Percentiles rank a stretch among this genome's conserved stretches.
Evolutionary conservation across 257 asterid species (phyloP).

Genomic region (Lavandula angustifolia): DNA sequence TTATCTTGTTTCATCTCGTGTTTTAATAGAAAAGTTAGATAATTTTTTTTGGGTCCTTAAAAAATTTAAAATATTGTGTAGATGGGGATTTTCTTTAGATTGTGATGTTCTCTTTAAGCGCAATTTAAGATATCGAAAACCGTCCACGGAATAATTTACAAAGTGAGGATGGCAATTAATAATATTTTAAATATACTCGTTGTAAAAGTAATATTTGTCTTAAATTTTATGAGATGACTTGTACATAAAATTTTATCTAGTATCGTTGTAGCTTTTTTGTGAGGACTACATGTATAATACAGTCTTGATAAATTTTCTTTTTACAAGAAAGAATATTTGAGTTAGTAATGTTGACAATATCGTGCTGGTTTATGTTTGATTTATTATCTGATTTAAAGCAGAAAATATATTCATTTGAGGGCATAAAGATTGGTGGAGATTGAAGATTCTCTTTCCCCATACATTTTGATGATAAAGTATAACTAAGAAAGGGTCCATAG

Average conservation of each 20-base stretch:
- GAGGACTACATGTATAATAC: neutral
- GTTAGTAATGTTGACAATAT: neutral
- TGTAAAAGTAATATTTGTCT: too few relatives aligned
- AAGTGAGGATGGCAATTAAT: neutral
- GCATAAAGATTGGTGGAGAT: slow-evolving; percentile 24
- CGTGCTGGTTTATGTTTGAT: neutral
- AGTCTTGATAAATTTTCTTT: neutral
- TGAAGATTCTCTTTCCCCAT: slow-evolving; percentile 13
- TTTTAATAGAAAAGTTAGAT: neutral
- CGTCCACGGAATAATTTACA: neutral
- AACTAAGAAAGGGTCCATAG: neutral
- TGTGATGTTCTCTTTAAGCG: neutral
- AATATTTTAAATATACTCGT: neutral
- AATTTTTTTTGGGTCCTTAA: slow-evolving; percentile 27
- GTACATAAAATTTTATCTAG: too few relatives aligned
- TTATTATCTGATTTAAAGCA: slow-evolving; percentile 1
- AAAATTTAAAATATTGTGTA: slow-evolving; percentile 10
- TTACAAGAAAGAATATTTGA: neutral
- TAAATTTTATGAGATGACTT: too few relatives aligned
- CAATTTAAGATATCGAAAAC: slow-evolving; percentile 9
- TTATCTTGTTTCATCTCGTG: neutral
- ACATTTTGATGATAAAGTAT: neutral
- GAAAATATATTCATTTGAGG: neutral
- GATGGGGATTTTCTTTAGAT: slow-evolving; percentile 29
- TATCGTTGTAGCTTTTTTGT: neutral